Evolutionary conservation across 176 grass and related monocot species (phyloP), one percentile per base, ranked within the genome.

Genomic region (Chloris gayana): DNA sequence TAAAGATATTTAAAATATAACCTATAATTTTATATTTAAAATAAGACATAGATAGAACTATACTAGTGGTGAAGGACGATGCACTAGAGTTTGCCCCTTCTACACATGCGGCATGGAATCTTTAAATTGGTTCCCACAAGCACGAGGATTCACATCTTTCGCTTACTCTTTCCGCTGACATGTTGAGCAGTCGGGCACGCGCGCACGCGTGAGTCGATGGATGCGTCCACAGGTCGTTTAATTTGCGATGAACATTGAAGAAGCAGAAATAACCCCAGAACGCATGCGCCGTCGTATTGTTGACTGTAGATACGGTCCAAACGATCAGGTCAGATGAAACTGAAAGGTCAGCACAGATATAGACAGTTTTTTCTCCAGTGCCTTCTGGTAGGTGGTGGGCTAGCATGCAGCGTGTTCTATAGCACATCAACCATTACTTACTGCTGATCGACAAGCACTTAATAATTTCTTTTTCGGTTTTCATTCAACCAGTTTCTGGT

Each of bases 91-190:
- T 68, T 46, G 3, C 39, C 33, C n/a, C 69, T 6, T 58, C 18
- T 68, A 33, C 71, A 14, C 71, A 14, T 75, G 62, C 19, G n/a
- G 22, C 53, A 63, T 22, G 22, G 69, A 19, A 80, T 65, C 64
- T 81, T 32, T 19, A 56, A 39, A 47, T 65, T n/a, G 73, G 78
- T 66, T 46, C 0, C 45, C 67, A 59, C 21, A 46, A 29, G 66
- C 73, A 56, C 17, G 34, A 78, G 66, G 45, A 30, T 72, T 87
- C 85, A 66, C 73, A 78, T 83, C 27, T 53, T 44, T 2, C 4
- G 61, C 61, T 3, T 79, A 11, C 41, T 0, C 7, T 37, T 61
- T 41, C 54, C 19, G 2, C 1, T 42, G n/a, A 13, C 66, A 51
- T 24, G 31, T 14, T 66, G 6, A 46, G 31, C 62, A 75, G 51